A percentile compares a stretch with the other conserved stretches of the same genome.
Evolutionary conservation across 768 basidiomycete species (phyloP).

Genomic region (Suillus decipiens): DNA sequence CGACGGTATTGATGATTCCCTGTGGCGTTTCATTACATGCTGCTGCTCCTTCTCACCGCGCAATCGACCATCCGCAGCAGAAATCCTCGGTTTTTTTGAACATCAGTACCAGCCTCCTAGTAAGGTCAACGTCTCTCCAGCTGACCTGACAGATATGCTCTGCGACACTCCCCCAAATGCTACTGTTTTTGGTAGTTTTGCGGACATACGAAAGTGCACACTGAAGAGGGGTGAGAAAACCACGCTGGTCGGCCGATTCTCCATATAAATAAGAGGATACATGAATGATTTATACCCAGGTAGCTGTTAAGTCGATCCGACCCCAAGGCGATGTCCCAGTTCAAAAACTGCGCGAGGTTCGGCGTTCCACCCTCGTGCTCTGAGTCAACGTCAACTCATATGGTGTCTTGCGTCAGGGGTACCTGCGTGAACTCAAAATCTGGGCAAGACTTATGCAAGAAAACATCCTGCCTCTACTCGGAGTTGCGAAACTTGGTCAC

Average conservation of each 20-base stretch:
- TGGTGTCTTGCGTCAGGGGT: constrained; percentile 17
- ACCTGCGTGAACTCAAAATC: constrained; percentile 21
- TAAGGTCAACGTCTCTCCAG: background rate
- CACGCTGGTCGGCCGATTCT: background rate
- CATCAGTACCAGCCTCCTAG: background rate
- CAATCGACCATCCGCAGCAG: background rate
- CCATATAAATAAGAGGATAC: background rate
- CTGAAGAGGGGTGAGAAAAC: background rate
- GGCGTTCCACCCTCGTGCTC: background rate
- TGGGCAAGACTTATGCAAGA: constrained; percentile 23
- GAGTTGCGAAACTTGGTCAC: constrained; percentile 24
- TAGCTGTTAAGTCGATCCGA: constrained; percentile 1
- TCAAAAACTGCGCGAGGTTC: background rate
- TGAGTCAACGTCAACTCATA: background rate
- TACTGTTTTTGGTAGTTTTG: constrained; percentile 14
- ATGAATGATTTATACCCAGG: background rate
- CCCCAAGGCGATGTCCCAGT: background rate
- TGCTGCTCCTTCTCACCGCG: background rate
- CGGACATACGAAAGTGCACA: constrained; percentile 27
- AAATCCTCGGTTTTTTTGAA: background rate
- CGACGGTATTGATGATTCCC: background rate
- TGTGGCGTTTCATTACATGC: background rate
- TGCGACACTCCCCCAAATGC: background rate
- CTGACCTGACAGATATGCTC: background rate
- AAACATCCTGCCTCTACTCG: constrained; percentile 35